Percentiles rank a stretch among this genome's conserved stretches.
These are phyloP conservation scores for Flaveria trinervia DNA, from an alignment of 129 eudicot genomes.

Conservation along the genomic window DNA sequence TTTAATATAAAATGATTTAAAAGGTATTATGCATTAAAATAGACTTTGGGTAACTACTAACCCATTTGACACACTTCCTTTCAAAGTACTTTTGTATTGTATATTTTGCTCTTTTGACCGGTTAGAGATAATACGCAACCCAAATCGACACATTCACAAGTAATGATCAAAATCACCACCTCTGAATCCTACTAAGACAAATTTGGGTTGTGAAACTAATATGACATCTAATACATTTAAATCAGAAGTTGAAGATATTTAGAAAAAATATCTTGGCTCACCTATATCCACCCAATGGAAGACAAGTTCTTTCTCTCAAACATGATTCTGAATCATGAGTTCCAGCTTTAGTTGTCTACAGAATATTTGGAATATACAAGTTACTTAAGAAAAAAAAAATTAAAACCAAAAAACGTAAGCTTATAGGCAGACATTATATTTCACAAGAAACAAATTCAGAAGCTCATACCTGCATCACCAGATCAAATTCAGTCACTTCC, in stretches of 20 bases:
- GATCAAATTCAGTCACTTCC: conserved; percentile 83
- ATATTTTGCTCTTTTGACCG: neutral
- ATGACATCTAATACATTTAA: neutral
- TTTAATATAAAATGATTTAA: neutral
- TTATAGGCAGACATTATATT: conserved; percentile 18
- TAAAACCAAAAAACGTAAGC: neutral
- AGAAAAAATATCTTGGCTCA: conserved; percentile 37
- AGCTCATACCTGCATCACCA: conserved; percentile 87
- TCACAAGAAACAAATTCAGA: conserved; percentile 25
- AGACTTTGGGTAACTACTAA: neutral
- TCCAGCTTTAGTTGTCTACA: conserved; percentile 91
- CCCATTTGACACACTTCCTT: neutral
- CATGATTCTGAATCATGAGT: conserved; percentile 93
- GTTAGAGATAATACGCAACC: neutral
- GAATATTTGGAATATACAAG: conserved; percentile 16
- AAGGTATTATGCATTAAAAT: neutral
- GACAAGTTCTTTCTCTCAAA: conserved; percentile 76
- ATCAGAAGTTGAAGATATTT: conserved; percentile 10
- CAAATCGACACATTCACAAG: neutral
- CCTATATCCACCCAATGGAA: conserved; percentile 99
- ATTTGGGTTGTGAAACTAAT: neutral
- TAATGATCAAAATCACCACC: neutral
- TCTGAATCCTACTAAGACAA: neutral
- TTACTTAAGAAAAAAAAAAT: neutral
- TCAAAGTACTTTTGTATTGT: neutral